Percentiles rank a stretch among this genome's conserved stretches.
Evolutionary conservation across 192 early-diverging fungal genomes (phyloP).

Genomic region (Obelidium mucronatum): DNA sequence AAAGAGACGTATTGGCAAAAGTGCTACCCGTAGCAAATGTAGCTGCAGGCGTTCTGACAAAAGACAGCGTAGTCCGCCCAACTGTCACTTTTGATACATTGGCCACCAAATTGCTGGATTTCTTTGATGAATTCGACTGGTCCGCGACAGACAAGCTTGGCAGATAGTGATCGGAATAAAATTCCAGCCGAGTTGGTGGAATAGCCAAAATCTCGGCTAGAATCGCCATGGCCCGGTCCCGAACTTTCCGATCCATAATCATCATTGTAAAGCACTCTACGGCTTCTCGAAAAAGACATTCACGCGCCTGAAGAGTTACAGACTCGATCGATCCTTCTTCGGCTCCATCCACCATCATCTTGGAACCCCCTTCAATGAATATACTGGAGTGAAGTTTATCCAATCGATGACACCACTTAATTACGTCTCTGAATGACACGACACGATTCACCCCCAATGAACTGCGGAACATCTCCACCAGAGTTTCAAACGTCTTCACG

Average conservation of each 20-base stretch:
- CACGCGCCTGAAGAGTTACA: conserved; percentile 51
- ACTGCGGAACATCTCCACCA: conserved; percentile 30
- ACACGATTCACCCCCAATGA: conserved; percentile 49
- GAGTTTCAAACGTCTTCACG: conserved; percentile 32
- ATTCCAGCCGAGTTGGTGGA: conserved; percentile 69
- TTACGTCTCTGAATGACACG: conserved; percentile 84
- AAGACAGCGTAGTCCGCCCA: conserved; percentile 17
- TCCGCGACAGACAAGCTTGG: conserved; percentile 60
- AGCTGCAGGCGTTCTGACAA: conserved; percentile 2
- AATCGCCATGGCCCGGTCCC: conserved; percentile 65
- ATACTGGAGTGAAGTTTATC: conserved; percentile 40
- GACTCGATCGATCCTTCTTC: conserved; percentile 16
- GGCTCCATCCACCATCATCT: background rate
- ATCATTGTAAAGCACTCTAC: conserved; percentile 87
- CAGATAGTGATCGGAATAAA: conserved; percentile 72
- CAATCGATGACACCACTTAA: conserved; percentile 90
- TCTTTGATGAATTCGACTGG: background rate
- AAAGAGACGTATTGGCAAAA: conserved; percentile 89
- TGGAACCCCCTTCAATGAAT: background rate
- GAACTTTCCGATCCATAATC: conserved; percentile 72
- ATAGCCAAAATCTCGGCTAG: conserved; percentile 78
- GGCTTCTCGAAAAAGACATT: conserved; percentile 83
- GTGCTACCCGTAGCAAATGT: conserved; percentile 45
- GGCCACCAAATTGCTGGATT: background rate
- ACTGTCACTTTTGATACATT: conserved; percentile 1